phyloP scores from a whole-genome alignment of 2,329 filamentous ascomycete species.

The Xylariaceae sp. region DNA sequence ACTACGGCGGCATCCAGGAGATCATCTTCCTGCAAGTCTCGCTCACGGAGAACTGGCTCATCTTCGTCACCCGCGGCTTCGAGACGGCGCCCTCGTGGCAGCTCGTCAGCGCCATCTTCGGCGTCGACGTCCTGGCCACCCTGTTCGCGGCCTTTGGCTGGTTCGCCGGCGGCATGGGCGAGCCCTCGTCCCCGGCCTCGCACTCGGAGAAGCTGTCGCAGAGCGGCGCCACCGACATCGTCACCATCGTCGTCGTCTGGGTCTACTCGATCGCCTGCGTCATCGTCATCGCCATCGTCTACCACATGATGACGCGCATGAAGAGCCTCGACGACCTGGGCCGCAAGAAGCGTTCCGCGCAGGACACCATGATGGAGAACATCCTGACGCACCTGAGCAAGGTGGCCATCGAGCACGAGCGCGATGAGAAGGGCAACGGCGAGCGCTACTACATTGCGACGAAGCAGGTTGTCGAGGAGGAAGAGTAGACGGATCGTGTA shows the following conservation, averaged over 20 bases:
- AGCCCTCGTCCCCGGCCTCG: conserved; percentile 32
- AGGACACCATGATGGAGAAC: conserved; percentile 50
- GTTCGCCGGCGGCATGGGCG: conserved; percentile 46
- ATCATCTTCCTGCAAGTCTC: conserved; percentile 71
- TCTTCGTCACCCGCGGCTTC: conserved; percentile 71
- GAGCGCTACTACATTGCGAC: conserved; percentile 25
- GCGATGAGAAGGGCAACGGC: conserved; percentile 34
- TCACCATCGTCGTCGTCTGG: conserved; percentile 49
- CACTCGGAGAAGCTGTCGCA: conserved; percentile 25
- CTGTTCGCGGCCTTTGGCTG: conserved; percentile 69
- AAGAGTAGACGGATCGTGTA: conserved; percentile 6
- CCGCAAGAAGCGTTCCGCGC: conserved; percentile 44
- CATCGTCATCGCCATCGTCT: conserved; percentile 47
- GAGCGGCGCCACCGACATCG: conserved; percentile 54
- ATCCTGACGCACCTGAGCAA: conserved; percentile 47
- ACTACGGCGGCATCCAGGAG: conserved; percentile 69
- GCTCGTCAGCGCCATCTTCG: conserved; percentile 61
- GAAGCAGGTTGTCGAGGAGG: conserved; percentile 24
- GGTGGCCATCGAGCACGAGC: conserved; percentile 46
- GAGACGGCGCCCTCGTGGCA: conserved; percentile 68
- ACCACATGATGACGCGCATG: conserved; percentile 39
- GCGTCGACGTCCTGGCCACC: conserved; percentile 63
- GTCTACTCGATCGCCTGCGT: conserved; percentile 48
- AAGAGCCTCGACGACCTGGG: conserved; percentile 37
- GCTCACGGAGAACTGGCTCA: conserved; percentile 72